These are phyloP conservation scores for Myxozyma mucilagina DNA, from an alignment of 805 yeast genomes.

Conservation along the genomic window DNA sequence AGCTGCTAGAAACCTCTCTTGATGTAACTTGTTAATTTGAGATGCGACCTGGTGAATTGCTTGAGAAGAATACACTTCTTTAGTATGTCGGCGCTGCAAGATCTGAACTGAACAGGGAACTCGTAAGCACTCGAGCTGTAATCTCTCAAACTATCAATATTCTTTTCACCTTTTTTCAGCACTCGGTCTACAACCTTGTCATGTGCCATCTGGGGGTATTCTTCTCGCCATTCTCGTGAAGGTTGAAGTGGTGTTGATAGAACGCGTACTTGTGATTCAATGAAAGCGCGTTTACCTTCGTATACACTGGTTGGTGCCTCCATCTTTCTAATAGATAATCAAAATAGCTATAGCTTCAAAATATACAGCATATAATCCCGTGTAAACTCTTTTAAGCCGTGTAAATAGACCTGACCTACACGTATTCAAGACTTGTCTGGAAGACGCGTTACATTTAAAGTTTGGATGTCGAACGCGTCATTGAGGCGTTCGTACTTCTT, in stretches of 20 bases:
- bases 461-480: no score
- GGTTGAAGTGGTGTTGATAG: slow-evolving; percentile 20
- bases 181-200: slow-evolving; percentile 6
- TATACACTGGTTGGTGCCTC: slow-evolving; percentile 9
- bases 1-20: slow-evolving; percentile 5
- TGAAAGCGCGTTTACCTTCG: slow-evolving; percentile 23
- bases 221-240: slow-evolving; percentile 14
- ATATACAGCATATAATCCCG: neutral
- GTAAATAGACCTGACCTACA: no score
- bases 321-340: neutral
- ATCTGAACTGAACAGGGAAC: slow-evolving; percentile 11
- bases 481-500: no score
- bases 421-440: no score
- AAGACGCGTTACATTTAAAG: no score
- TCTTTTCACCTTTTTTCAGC: slow-evolving; percentile 11
- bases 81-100: slow-evolving; percentile 11
- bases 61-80: slow-evolving; percentile 18
- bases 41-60: slow-evolving; percentile 28
- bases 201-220: slow-evolving; percentile 11
- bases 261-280: slow-evolving; percentile 27
- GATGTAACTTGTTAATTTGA: slow-evolving; percentile 21
- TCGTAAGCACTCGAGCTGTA: neutral
- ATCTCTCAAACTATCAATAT: no score
- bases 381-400: neutral
- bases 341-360: neutral